Evolutionary conservation across 768 basidiomycete species (phyloP).

Genomic region (Dioszegia hungarica): DNA sequence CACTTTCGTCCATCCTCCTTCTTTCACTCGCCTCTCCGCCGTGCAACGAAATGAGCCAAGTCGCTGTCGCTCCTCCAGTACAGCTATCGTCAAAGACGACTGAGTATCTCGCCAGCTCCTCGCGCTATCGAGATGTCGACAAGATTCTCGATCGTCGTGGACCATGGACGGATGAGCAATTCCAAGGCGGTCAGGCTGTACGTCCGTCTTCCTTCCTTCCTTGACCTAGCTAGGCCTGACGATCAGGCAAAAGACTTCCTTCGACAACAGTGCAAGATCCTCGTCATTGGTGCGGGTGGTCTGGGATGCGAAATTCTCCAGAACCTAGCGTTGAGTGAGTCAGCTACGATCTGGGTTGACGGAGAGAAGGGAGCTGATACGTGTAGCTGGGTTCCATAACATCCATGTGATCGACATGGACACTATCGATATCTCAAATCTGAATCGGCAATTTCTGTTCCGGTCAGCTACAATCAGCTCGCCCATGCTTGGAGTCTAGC

Average conservation of each 20-base stretch:
- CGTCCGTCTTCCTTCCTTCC: slow-evolving; percentile 23
- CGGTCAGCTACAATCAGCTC: slow-evolving; percentile 54
- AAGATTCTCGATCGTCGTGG: slow-evolving; percentile 78
- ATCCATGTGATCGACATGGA: slow-evolving; percentile 99
- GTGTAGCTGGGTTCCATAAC: slow-evolving; percentile 79
- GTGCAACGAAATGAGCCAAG: not conserved
- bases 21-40: not conserved
- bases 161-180: slow-evolving; percentile 77
- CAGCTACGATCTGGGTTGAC: not conserved
- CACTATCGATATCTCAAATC: slow-evolving; percentile 97
- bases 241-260: slow-evolving; percentile 83
- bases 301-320: slow-evolving; percentile 94
- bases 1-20: not conserved
- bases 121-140: slow-evolving; percentile 76
- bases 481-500: not conserved
- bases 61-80: not conserved
- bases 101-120: slow-evolving; percentile 20
- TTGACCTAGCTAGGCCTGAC: not conserved
- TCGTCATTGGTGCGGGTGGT: slow-evolving; percentile 97
- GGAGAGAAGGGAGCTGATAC: not conserved
- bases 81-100: not conserved
- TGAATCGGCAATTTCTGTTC: slow-evolving; percentile 97
- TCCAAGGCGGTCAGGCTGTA: slow-evolving; percentile 75
- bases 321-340: slow-evolving; percentile 73
- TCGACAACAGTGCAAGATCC: slow-evolving; percentile 75